phyloP scores from a whole-genome alignment of 257 asterid genomes.

The Scutellaria baicalensis region DNA sequence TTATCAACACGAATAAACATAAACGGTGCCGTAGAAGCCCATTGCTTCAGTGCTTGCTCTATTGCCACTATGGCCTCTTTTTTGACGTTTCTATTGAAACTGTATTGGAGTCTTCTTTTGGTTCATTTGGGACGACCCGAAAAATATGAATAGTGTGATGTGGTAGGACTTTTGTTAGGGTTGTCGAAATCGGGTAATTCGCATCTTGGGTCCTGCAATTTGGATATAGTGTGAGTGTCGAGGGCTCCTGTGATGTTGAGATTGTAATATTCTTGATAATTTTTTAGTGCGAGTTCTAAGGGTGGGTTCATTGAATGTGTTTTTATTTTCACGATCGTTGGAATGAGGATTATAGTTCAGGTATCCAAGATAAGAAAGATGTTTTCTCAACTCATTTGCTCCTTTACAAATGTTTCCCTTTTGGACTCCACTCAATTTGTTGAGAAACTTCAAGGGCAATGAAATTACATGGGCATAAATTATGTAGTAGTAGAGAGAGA shows the following conservation, averaged over 20 bases:
- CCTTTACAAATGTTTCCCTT: not conserved
- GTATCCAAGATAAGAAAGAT: constrained; percentile 11
- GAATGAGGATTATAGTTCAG: not conserved
- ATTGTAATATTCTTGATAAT: not conserved
- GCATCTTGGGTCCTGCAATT: not conserved
- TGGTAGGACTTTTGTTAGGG: not conserved
- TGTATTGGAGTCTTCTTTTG: not conserved
- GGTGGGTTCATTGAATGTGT: not conserved
- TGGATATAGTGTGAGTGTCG: not conserved
- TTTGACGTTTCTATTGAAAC: not conserved
- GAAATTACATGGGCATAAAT: not conserved
- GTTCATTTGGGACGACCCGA: not conserved
- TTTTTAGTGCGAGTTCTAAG: too few species aligned
- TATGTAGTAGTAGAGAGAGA: not conserved
- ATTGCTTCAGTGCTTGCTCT: not conserved
- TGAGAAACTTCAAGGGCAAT: not conserved
- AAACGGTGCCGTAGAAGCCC: constrained; percentile 1
- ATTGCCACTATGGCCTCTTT: not conserved
- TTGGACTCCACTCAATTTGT: not conserved
- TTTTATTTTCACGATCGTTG: not conserved
- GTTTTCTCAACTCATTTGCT: not conserved
- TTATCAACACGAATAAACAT: not conserved
- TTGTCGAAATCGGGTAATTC: constrained; percentile 8
- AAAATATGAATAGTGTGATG: too few species aligned
- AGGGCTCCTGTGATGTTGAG: not conserved